These are phyloP conservation scores for Pestalotiopsis sp. DNA, from an alignment of 2,329 filamentous ascomycete genomes.

Conservation along the genomic window DNA sequence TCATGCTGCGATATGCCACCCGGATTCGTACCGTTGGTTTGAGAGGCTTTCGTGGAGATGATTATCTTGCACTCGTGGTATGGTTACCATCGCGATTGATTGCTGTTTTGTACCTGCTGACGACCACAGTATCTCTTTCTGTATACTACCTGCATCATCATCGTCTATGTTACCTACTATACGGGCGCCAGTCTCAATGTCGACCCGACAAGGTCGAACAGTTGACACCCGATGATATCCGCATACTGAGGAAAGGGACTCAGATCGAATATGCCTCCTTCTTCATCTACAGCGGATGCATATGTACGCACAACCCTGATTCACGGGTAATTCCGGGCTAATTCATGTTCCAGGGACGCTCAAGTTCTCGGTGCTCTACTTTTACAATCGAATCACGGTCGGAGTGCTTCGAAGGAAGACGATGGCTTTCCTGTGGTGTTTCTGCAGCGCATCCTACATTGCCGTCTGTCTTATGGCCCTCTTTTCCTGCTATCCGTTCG, in stretches of 20 bases:
- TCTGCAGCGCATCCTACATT: slow-evolving; percentile 21
- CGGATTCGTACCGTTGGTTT: slow-evolving; percentile 22
- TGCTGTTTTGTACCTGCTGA: not conserved
- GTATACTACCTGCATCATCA: slow-evolving; percentile 24
- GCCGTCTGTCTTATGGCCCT: slow-evolving; percentile 18
- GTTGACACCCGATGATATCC: slow-evolving; percentile 23
- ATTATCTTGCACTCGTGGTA: slow-evolving; percentile 21
- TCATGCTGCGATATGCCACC: slow-evolving; percentile 18
- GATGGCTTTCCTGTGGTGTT: slow-evolving; percentile 20
- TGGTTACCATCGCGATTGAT: not conserved
- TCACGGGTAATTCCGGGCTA: not conserved
- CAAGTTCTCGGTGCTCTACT: slow-evolving; percentile 29
- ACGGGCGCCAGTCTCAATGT: slow-evolving; percentile 27
- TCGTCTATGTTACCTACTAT: slow-evolving; percentile 26
- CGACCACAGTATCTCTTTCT: slow-evolving; percentile 22
- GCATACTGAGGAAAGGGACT: slow-evolving; percentile 22
- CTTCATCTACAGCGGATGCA: slow-evolving; percentile 27
- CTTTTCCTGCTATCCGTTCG: slow-evolving; percentile 20
- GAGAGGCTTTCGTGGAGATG: slow-evolving; percentile 21
- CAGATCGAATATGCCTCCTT: slow-evolving; percentile 27
- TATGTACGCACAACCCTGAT: slow-evolving; percentile 19
- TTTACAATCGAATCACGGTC: slow-evolving; percentile 28
- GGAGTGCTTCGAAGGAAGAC: slow-evolving; percentile 18
- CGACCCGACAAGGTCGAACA: slow-evolving; percentile 14
- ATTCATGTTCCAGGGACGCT: slow-evolving; percentile 22